Conservation (phyloP, 202 grass and related monocot species). For the Setaria italica region DNA sequence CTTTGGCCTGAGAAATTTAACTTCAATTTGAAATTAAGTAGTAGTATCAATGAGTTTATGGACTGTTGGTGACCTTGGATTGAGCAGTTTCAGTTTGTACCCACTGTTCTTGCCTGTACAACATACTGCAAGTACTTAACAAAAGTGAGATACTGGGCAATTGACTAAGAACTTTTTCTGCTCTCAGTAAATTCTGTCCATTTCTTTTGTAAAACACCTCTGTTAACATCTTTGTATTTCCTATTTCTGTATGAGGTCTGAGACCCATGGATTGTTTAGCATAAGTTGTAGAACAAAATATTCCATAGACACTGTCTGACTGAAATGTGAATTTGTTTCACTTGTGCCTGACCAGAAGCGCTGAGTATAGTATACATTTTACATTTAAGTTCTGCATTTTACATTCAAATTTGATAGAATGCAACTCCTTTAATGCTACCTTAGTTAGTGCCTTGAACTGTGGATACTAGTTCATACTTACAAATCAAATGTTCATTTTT, state of each 20-base stretch:
- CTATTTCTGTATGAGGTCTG: not conserved
- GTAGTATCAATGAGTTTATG: not conserved
- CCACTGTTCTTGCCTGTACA: conserved; percentile 13
- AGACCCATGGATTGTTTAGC: not conserved
- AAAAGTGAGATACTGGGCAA: no score
- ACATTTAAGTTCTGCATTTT: conserved; percentile 14
- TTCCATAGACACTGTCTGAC: not conserved
- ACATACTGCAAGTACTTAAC: not conserved
- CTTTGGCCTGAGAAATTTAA: not conserved
- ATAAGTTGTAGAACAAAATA: not conserved
- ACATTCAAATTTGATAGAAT: not conserved
- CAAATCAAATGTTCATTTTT: not conserved
- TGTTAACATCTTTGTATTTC: not conserved
- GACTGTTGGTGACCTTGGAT: not conserved
- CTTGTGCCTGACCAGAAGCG: not conserved
- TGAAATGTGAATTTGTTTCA: not conserved
- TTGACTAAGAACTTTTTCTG: not conserved
- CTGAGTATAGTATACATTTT: not conserved
- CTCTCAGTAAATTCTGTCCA: not conserved
- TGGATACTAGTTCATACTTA: not conserved
- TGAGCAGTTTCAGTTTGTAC: not conserved
- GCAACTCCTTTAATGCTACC: not conserved
- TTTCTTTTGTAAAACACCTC: not conserved
- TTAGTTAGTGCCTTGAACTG: conserved; percentile 1
- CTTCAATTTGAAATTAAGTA: not conserved